Conservation (phyloP, 2,329 filamentous ascomycete species). For the Ampelomyces quisqualis region DNA sequence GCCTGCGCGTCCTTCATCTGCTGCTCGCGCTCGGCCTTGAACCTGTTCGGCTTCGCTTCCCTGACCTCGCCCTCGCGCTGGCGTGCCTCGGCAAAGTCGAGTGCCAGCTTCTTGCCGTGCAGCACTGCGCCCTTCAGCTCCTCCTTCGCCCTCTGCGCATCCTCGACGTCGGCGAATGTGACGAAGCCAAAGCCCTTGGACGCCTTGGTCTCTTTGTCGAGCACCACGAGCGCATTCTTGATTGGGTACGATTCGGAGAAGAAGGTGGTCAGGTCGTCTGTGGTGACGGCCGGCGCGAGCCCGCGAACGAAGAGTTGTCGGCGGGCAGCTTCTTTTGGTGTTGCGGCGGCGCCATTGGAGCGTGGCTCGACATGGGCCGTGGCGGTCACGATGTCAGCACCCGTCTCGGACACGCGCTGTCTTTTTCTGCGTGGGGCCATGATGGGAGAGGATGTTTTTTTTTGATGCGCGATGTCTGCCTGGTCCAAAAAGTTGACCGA, state of each 20-base stretch:
- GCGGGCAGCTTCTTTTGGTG: constrained; percentile 46
- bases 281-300: constrained; percentile 74
- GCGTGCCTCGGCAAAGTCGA: constrained; percentile 86
- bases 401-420: constrained; percentile 45
- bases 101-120: constrained; percentile 76
- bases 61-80: constrained; percentile 59
- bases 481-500: neutral
- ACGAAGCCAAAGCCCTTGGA: constrained; percentile 96
- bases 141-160: constrained; percentile 76
- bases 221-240: constrained; percentile 92
- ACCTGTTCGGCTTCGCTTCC: constrained; percentile 46
- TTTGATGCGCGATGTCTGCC: neutral
- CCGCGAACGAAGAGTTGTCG: constrained; percentile 79
- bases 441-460: neutral
- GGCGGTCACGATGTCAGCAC: constrained; percentile 35
- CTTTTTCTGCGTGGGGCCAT: constrained; percentile 47
- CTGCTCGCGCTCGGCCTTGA: constrained; percentile 68
- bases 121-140: constrained; percentile 78
- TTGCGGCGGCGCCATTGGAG: constrained; percentile 14
- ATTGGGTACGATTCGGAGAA: constrained; percentile 94
- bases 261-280: constrained; percentile 77
- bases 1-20: constrained; percentile 65
- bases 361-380: constrained; percentile 24
- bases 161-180: constrained; percentile 90
- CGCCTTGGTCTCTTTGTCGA: constrained; percentile 79